These are phyloP conservation scores for Vicia faba DNA, from an alignment of 306 rosid genomes.

Conservation along the genomic window DNA sequence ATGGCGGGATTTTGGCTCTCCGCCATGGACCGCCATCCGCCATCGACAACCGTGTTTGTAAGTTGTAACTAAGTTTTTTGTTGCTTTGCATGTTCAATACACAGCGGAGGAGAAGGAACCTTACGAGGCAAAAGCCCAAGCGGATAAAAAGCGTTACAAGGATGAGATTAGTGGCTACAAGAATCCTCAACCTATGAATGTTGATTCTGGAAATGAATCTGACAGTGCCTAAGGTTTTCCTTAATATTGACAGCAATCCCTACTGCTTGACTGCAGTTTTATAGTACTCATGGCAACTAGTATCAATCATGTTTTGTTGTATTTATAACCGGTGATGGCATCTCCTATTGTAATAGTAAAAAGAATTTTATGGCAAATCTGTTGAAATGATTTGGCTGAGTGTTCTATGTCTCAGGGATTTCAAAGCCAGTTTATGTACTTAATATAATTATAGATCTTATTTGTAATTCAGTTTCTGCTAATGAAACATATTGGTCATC, in stretches of 20 bases:
- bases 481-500: neutral
- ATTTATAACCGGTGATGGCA: neutral
- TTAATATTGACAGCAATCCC: neutral
- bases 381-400: neutral
- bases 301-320: neutral
- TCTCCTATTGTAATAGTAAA: neutral
- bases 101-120: slow-evolving; percentile 59
- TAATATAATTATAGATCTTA: neutral
- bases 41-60: too few relatives aligned
- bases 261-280: slow-evolving; percentile 8
- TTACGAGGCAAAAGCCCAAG: slow-evolving; percentile 86
- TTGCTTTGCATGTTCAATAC: slow-evolving; percentile 32
- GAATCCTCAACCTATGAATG: slow-evolving; percentile 81
- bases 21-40: too few relatives aligned
- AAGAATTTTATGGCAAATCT: neutral
- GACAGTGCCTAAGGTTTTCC: slow-evolving; percentile 51
- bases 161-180: slow-evolving; percentile 92
- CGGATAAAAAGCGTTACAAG: slow-evolving; percentile 85
- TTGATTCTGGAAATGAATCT: slow-evolving; percentile 89
- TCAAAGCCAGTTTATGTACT: neutral
- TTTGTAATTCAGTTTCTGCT: slow-evolving; percentile 1
- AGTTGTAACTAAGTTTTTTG: neutral
- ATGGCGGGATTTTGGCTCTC: too few relatives aligned
- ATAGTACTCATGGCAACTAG: neutral
- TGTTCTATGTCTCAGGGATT: neutral